Conservation (phyloP, 345 rosid genomes). For the Angophora floribunda region DNA sequence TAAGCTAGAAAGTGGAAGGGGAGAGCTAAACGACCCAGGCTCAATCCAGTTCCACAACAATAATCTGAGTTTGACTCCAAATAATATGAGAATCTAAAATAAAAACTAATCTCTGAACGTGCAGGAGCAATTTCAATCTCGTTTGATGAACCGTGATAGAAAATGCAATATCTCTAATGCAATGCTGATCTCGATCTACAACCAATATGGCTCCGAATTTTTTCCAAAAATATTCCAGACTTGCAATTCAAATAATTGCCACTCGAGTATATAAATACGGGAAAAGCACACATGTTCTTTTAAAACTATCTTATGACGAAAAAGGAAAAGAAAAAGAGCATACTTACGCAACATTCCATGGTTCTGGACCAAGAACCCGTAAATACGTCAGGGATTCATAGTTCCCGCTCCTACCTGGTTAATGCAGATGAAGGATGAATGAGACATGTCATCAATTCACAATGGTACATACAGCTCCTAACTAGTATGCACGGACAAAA, state of each 20-base stretch:
- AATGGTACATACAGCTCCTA: background rate
- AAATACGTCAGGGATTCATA: constrained; percentile 92
- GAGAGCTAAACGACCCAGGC: too few relatives aligned
- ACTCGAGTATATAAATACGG: background rate
- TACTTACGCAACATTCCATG: constrained; percentile 93
- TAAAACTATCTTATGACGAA: background rate
- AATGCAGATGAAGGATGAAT: background rate
- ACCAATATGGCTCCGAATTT: background rate
- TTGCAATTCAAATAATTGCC: background rate
- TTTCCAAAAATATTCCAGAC: background rate
- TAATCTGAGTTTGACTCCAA: background rate
- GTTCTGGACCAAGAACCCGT: constrained; percentile 96
- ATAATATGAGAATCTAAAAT: background rate
- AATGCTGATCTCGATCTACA: background rate
- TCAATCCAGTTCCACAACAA: too few relatives aligned
- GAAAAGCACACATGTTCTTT: background rate
- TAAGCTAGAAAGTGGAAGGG: too few relatives aligned
- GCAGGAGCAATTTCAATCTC: background rate
- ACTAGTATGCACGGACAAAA: background rate
- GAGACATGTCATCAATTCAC: background rate
- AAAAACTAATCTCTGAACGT: background rate
- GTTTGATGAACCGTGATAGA: background rate
- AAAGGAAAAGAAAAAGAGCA: constrained; percentile 2
- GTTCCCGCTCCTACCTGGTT: constrained; percentile 95
- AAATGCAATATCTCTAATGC: background rate